A percentile compares a stretch with the other conserved stretches of the same genome.
Conservation (phyloP, 768 basidiomycete species). For the Austroboletus eburneus region DNA sequence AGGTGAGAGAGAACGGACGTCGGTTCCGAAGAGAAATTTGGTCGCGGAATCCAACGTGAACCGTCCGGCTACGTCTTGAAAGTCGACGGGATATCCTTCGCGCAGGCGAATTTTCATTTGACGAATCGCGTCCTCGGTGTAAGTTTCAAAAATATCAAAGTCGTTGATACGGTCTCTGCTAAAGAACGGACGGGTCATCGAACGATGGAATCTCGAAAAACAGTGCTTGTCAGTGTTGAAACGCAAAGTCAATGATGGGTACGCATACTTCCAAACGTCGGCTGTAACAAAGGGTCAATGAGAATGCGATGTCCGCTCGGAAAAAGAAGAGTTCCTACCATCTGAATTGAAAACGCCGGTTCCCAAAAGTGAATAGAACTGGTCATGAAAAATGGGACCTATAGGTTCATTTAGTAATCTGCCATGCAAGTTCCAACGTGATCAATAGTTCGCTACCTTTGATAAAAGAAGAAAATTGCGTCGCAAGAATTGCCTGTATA, state of each 20-base stretch:
- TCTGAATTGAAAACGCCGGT: slow-evolving; percentile 42
- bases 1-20: slow-evolving; percentile 35
- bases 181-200: slow-evolving; percentile 43
- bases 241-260: background rate
- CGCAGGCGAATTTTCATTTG: slow-evolving; percentile 31
- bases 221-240: background rate
- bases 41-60: slow-evolving; percentile 58
- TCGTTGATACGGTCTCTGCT: slow-evolving; percentile 36
- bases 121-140: slow-evolving; percentile 30
- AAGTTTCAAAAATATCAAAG: slow-evolving; percentile 39
- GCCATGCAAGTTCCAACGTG: too few species aligned
- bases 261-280: slow-evolving; percentile 38
- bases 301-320: background rate
- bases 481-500: slow-evolving; percentile 34
- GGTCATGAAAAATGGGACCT: slow-evolving; percentile 24
- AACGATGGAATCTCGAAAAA: slow-evolving; percentile 35
- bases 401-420: too few species aligned
- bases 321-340: slow-evolving; percentile 15
- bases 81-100: slow-evolving; percentile 39
- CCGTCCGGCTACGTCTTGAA: slow-evolving; percentile 40
- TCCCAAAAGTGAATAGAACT: slow-evolving; percentile 30
- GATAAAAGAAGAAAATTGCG: slow-evolving; percentile 33
- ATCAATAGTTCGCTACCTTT: slow-evolving; percentile 27
- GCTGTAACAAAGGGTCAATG: slow-evolving; percentile 9
- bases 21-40: slow-evolving; percentile 50